phyloP scores from a whole-genome alignment of 768 basidiomycete species.

The Lactarius sp. region DNA sequence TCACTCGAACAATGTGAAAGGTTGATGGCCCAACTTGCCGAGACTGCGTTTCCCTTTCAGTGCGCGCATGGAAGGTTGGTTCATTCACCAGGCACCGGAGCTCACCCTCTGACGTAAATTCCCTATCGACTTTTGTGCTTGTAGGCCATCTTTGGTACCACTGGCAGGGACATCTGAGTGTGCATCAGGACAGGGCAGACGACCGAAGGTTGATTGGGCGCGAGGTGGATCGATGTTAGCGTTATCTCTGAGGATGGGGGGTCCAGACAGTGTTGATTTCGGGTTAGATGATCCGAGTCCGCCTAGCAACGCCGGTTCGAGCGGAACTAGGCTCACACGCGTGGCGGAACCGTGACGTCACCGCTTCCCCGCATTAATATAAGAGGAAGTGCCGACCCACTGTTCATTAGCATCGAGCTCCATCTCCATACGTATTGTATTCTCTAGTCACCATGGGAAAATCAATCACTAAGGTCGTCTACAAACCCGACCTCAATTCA shows the following conservation, averaged over 20 bases:
- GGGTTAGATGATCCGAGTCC: not conserved
- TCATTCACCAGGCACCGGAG: not conserved
- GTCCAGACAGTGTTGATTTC: not conserved
- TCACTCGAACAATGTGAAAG: slow-evolving; percentile 59
- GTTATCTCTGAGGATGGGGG: not conserved
- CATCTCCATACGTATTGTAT: not conserved
- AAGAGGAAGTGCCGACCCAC: slow-evolving; percentile 24
- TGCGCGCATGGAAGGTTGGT: slow-evolving; percentile 90
- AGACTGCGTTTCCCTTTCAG: slow-evolving; percentile 83
- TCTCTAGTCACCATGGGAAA: slow-evolving; percentile 38
- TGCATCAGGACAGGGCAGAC: not conserved
- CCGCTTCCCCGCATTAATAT: not conserved
- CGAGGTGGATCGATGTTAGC: slow-evolving; percentile 11
- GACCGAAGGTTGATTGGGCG: slow-evolving; percentile 12
- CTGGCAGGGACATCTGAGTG: slow-evolving; percentile 33
- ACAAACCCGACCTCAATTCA: slow-evolving; percentile 69
- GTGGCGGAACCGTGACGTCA: slow-evolving; percentile 22
- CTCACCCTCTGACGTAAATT: slow-evolving; percentile 10
- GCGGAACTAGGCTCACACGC: not conserved
- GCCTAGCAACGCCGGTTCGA: not conserved
- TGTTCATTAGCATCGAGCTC: not conserved
- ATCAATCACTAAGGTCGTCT: slow-evolving; percentile 62
- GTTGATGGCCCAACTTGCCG: slow-evolving; percentile 61
- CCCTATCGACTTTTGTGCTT: not conserved
- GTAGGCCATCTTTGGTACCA: slow-evolving; percentile 52